Conservation (phyloP, 2,329 filamentous ascomycete genomes). For the Venturia effusa region DNA sequence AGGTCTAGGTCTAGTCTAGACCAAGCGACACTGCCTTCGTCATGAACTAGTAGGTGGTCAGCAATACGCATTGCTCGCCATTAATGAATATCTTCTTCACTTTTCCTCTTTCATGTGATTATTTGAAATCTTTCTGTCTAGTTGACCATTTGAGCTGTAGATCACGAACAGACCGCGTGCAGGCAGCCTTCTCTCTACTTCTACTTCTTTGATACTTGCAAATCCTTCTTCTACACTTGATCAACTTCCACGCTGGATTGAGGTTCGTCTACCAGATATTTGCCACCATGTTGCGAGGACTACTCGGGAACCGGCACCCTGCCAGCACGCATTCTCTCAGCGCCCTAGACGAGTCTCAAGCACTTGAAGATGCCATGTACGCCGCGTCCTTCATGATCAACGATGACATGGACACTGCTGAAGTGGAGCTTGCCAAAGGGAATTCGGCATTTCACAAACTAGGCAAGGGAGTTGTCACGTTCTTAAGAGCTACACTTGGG, state of each 20-base stretch:
- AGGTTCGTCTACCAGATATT: not conserved
- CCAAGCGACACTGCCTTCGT: not conserved
- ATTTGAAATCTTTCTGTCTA: not conserved
- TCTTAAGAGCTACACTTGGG: slow-evolving; percentile 76
- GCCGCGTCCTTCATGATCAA: slow-evolving; percentile 70
- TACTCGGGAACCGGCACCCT: slow-evolving; percentile 12
- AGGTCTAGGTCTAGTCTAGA: too few species aligned
- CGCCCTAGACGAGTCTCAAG: slow-evolving; percentile 45
- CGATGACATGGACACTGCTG: slow-evolving; percentile 80
- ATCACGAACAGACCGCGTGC: not conserved
- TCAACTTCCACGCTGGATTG: not conserved
- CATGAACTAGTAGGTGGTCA: not conserved
- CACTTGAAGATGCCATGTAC: slow-evolving; percentile 41
- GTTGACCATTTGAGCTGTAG: not conserved
- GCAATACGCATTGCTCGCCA: not conserved
- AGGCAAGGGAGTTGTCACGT: slow-evolving; percentile 68
- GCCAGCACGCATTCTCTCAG: slow-evolving; percentile 45
- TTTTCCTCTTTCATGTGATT: not conserved
- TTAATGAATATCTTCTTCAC: not conserved
- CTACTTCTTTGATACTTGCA: not conserved
- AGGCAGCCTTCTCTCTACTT: not conserved
- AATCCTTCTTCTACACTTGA: not conserved
- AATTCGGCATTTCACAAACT: slow-evolving; percentile 83
- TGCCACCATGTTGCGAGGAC: slow-evolving; percentile 6
- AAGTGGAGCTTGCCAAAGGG: slow-evolving; percentile 58